Evolutionary conservation across 2,329 filamentous ascomycete species (phyloP), one percentile per base, ranked within the genome.

Genomic region (Cytospora chrysosperma): DNA sequence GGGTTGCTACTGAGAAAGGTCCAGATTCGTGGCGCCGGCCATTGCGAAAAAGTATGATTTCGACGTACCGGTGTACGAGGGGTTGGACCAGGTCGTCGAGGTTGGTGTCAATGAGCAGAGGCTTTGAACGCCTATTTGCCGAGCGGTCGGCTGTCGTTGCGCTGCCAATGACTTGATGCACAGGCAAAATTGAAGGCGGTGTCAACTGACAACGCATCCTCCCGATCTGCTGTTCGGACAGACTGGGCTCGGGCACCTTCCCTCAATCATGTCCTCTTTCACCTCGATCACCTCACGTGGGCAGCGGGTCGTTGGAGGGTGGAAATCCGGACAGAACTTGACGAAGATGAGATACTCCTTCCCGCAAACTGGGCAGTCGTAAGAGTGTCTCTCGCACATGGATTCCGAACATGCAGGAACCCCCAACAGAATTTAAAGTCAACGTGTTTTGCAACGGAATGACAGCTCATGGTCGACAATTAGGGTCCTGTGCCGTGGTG

Each of bases 11-110:
- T 67, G 43, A 55, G 10, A 67, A n/a, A 50, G 37, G 55, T 24
- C 34, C 69, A 90, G 91, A 65, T 99, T 99, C 72, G 83, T 99
- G 72, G 86, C 90, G 24, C 85, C 86, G 59, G 81, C 82, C 58
- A 87, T 97, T 70, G 90, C 92, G 37, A 85, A 89, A 70, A 97
- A 95, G 77, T 99, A 96, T 78, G 86, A 86, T 54, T 83, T 99
- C 66, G 90, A 95, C 70, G 75, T 96, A 59, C 94, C 94, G 6
- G 78, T 85, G 67, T 99, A 97, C 76, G 81, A 89, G 70, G 95
- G 93, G 0, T 78, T 95, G 68, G 93, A 98, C 75, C 95, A 98
- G 77, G 82, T 97, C 69, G 89, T 93, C 60, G 95, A 99, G 76
- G 82, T 96, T 50, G 77, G 76, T 17, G 71, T 74, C 13, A 75